phyloP scores from a whole-genome alignment of 176 grass and related monocot genomes.

The Eleusine indica region DNA sequence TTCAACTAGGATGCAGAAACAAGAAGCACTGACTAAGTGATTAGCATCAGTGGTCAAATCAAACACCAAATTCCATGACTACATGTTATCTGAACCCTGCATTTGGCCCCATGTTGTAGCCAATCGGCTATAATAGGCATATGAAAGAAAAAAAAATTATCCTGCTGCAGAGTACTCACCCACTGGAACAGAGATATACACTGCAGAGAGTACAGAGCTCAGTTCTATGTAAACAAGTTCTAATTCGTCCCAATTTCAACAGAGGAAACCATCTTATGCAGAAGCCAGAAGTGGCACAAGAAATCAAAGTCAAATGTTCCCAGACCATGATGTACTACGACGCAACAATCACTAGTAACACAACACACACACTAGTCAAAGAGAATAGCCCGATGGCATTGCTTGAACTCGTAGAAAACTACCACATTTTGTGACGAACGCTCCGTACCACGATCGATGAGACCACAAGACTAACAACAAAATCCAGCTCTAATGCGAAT shows the following conservation, averaged over 20 bases:
- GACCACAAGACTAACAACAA: conserved; percentile 1
- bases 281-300: neutral
- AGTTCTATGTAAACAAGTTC: neutral
- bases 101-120: neutral
- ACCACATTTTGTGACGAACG: conserved; percentile 15
- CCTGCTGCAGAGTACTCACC: neutral
- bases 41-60: conserved; percentile 7
- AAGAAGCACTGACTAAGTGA: conserved; percentile 9
- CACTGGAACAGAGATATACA: neutral
- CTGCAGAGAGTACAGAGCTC: neutral
- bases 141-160: neutral
- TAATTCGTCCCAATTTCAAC: neutral
- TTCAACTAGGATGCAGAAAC: neutral
- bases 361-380: neutral
- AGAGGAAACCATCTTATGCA: neutral
- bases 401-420: neutral
- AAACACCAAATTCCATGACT: neutral
- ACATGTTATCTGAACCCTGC: neutral
- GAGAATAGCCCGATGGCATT: conserved; percentile 26
- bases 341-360: neutral
- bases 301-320: neutral
- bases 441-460: conserved; percentile 4
- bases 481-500: neutral
- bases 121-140: neutral
- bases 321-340: conserved; percentile 19